Evolutionary conservation across 371 early-diverging fungal species (phyloP).

Genomic region (Thermomucor indicae-seudaticae): DNA sequence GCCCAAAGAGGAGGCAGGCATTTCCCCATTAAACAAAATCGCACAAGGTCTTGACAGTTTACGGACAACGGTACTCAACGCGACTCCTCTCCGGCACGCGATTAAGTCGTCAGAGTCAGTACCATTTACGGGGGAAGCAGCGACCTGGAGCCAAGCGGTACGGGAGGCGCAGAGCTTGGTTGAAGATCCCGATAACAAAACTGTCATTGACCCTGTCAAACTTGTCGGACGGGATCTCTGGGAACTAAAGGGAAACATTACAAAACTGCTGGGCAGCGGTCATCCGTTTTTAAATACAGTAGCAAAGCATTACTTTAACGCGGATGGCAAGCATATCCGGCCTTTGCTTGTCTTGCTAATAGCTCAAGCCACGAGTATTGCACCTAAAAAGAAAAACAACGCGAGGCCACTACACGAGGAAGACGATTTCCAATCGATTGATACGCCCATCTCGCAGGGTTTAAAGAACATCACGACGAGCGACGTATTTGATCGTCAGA

Average conservation of each 20-base stretch:
- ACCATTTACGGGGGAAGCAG: slow-evolving; percentile 33
- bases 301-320: slow-evolving; percentile 84
- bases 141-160: slow-evolving; percentile 53
- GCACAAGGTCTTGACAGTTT: slow-evolving; percentile 23
- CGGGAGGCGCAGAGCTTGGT: slow-evolving; percentile 49
- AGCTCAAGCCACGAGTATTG: slow-evolving; percentile 80
- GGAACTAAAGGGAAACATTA: slow-evolving; percentile 82
- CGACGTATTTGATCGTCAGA: slow-evolving; percentile 25
- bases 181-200: slow-evolving; percentile 27
- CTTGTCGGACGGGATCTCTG: slow-evolving; percentile 76
- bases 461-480: slow-evolving; percentile 34
- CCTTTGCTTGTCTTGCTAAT: slow-evolving; percentile 89
- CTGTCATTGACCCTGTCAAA: slow-evolving; percentile 53
- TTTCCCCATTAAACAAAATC: slow-evolving; percentile 27
- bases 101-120: slow-evolving; percentile 12
- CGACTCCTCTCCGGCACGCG: slow-evolving; percentile 7
- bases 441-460: slow-evolving; percentile 46
- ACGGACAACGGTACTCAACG: slow-evolving; percentile 17
- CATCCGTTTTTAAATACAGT: slow-evolving; percentile 88
- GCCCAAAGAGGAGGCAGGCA: slow-evolving; percentile 8
- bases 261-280: slow-evolving; percentile 75
- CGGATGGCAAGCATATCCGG: slow-evolving; percentile 89
- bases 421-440: slow-evolving; percentile 49
- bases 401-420: background rate
- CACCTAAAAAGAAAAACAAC: slow-evolving; percentile 39